Base-by-base conservation (phyloP, 139 green algal genomes). In the Micromonas commoda region DNA sequence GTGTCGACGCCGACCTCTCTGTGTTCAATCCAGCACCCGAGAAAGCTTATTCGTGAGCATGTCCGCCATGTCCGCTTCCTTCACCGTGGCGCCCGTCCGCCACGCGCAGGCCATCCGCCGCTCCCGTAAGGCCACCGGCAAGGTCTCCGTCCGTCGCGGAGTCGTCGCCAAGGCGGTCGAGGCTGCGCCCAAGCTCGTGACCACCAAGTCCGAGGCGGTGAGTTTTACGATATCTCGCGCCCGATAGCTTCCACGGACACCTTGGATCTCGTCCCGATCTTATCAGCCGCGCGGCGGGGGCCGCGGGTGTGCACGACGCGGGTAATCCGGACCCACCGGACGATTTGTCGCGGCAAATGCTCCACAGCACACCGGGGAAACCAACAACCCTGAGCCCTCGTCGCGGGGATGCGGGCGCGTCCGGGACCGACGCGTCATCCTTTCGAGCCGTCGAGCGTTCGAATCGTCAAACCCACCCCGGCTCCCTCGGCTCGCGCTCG, bases 131-230 rank as follows among this genome's bases (percentile, higher is more conserved):
- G 45, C 45, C 45, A 23, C 45, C 45, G 45, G 9, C 9, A 57
- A 57, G 45, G 9, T 9, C 45, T 57, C 45, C 45, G 45, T 9
- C 45, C 9, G 9, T 57, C 45, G 45, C 45, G 45, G 9, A 9
- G 45, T 57, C 45, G 9, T 9, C 45, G 45, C 45, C 45, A 16
- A 57, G 45, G 45, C 45, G 45, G 45, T 57, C 45, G 45, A 57
- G 45, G 16, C 9, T 9, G 16, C 45, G 45, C 16, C 78, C n/a
- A 75, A 26, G 28, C 73, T 89, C 31, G 85, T 86, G 33, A 89
- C 85, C 52, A 83, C 80, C 71, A 82, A 80, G 23, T 86, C 77
- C 23, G 80, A 89, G 52, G 73, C 89, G 84, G 85, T 88, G 68
- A 1, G 84, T 52, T 0, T 2, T 52, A 2, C 19, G 5, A 65